Evolutionary conservation across 768 basidiomycete genomes (phyloP), one percentile per base, ranked within the genome.

Genomic region (Serpula lacrymans): DNA sequence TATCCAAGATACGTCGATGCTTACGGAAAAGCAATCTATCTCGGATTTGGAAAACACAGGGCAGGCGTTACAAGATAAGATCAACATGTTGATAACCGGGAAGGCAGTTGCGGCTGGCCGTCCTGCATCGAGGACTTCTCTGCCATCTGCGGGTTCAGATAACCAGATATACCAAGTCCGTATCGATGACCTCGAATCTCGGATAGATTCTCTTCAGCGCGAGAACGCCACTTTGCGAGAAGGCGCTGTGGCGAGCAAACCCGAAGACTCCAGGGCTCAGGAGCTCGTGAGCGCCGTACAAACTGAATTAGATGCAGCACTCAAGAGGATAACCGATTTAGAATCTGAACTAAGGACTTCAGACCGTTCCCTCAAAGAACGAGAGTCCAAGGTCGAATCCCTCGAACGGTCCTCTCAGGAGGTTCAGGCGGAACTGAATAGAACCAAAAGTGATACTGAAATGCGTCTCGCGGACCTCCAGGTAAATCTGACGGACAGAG

Each of bases 141-240:
- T 67, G 60, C 16, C 60, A 63, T 45, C 62, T 76, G 34, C 75
- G 72, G 37, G 72, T 63, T 5, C 68, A 23, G 46, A 48, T 35
- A 27, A 29, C 26, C 31, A 43, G 13, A 25, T 39, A 9, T 35
- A 24, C 12, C 34, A 51, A n/a, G n/a, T 22, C 25, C n/a, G 14
- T 27, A 29, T 37, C 28, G 36, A 53, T 12, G 14, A 37, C 27
- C 52, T 61, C 12, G 51, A 56, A 24, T 51, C 59, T 12, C 63
- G 76, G 14, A 52, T 89, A 23, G 74, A 80, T 42, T 71, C 75
- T 1, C 67, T 87, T 7, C 84, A 89, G 54, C 77, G 77, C 41
- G 88, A 91, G 56, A 87, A 83, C 43, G 68, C 70, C 36, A 74
- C 80, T 16, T 63, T 91, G 21, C 74, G 72, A 38, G 48, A 59